phyloP scores from a whole-genome alignment of 768 basidiomycete species.

The Gelatoporia subvermispora region DNA sequence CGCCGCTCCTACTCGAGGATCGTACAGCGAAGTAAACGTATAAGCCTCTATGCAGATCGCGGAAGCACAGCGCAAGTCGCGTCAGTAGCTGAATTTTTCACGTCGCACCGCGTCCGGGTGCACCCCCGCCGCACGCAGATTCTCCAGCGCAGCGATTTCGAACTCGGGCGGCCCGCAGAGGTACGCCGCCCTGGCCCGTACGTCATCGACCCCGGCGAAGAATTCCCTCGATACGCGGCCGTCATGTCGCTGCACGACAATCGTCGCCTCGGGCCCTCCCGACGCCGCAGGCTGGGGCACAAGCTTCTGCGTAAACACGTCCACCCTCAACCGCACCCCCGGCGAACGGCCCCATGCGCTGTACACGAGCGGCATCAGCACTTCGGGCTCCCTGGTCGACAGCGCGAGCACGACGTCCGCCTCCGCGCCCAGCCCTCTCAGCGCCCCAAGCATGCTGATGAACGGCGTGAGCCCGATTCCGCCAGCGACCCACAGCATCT shows the following conservation, averaged over 20 bases:
- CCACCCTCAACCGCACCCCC: slow-evolving; percentile 5
- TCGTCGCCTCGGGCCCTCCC: slow-evolving; percentile 3
- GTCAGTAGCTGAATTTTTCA: slow-evolving; percentile 43
- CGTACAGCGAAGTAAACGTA: too few species aligned
- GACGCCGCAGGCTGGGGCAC: background rate
- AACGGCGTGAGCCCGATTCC: slow-evolving; percentile 66
- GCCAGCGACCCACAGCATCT: slow-evolving; percentile 55
- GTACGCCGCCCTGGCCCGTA: slow-evolving; percentile 31
- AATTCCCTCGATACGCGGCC: slow-evolving; percentile 17
- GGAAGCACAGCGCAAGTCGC: too few species aligned
- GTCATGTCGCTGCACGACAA: slow-evolving; percentile 12
- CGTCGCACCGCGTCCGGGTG: slow-evolving; percentile 26
- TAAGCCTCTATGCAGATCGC: too few species aligned
- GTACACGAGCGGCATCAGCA: slow-evolving; percentile 40
- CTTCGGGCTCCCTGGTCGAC: slow-evolving; percentile 50
- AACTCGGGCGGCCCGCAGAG: slow-evolving; percentile 49
- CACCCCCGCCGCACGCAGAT: slow-evolving; percentile 32
- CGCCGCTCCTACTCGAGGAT: too few species aligned
- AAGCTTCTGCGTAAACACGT: background rate
- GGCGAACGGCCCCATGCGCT: slow-evolving; percentile 18
- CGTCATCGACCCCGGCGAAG: slow-evolving; percentile 1
- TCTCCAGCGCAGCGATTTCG: slow-evolving; percentile 33
- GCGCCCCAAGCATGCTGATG: slow-evolving; percentile 42
- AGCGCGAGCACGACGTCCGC: slow-evolving; percentile 44
- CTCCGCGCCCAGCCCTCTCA: slow-evolving; percentile 7